Percentiles rank a stretch among this genome's conserved stretches.
These are phyloP conservation scores for Lipomyces chichibuensis DNA, from an alignment of 805 yeast species.

Conservation along the genomic window DNA sequence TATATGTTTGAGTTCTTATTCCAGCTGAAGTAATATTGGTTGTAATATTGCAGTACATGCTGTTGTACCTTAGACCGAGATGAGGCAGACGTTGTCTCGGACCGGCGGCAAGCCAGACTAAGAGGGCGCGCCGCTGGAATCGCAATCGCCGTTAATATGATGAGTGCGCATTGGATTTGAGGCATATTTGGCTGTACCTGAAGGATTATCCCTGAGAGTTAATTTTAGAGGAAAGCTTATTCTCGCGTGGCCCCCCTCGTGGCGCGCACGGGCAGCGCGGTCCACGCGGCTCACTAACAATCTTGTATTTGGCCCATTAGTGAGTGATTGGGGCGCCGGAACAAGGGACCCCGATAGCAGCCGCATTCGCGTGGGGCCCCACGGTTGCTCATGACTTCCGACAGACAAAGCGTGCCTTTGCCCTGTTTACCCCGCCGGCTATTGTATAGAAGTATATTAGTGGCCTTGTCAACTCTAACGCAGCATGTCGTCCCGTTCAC, in stretches of 20 bases:
- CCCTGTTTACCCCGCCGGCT: neutral
- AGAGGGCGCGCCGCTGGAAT: too few relatives aligned
- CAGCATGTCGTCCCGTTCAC: neutral
- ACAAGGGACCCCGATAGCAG: neutral
- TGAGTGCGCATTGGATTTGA: too few relatives aligned
- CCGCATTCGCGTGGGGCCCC: neutral
- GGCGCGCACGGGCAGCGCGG: neutral
- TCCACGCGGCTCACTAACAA: neutral
- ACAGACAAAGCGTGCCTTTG: neutral
- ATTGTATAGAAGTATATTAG: neutral
- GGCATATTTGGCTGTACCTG: too few relatives aligned
- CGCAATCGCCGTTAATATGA: neutral
- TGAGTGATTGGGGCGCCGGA: neutral
- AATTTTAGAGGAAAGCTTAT: neutral
- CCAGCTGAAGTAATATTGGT: neutral
- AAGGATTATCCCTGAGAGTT: too few relatives aligned
- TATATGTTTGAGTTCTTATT: neutral
- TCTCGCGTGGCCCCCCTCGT: neutral
- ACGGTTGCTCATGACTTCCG: neutral
- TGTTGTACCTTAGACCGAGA: neutral
- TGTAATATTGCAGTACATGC: neutral
- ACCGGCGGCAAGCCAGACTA: neutral
- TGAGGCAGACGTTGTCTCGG: neutral
- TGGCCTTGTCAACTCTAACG: neutral
- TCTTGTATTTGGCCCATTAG: too few relatives aligned